A percentile compares a stretch with the other conserved stretches of the same genome.
phyloP scores from a whole-genome alignment of 2,329 filamentous ascomycete species.

The Alternaria viburni region DNA sequence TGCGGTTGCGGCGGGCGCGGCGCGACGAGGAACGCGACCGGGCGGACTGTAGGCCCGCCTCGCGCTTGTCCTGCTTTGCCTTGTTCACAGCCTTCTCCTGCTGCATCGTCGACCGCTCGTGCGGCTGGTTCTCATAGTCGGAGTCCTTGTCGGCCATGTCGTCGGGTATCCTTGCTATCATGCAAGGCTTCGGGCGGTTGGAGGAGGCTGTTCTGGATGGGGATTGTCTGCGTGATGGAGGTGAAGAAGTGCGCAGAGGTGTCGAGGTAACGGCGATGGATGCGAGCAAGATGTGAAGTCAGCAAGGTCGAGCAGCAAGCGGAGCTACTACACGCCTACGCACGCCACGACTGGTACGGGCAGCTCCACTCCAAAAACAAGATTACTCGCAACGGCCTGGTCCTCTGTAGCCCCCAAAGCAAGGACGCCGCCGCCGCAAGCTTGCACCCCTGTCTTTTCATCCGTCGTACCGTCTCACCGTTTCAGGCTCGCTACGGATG shows the following conservation, averaged over 20 bases:
- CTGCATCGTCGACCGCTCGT: slow-evolving; percentile 53
- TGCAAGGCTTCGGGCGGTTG: slow-evolving; percentile 13
- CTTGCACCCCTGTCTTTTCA: slow-evolving; percentile 8
- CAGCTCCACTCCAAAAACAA: slow-evolving; percentile 40
- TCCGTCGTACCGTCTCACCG: not conserved
- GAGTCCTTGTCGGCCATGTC: slow-evolving; percentile 43
- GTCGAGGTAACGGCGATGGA: not conserved
- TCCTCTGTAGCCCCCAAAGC: not conserved
- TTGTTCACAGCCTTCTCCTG: slow-evolving; percentile 55
- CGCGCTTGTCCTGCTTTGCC: slow-evolving; percentile 48
- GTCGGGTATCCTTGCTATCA: slow-evolving; percentile 23
- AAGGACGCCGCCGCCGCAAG: slow-evolving; percentile 14
- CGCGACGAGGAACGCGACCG: slow-evolving; percentile 57
- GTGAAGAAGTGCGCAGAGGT: not conserved
- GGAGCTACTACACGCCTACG: not conserved
- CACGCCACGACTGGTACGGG: slow-evolving; percentile 15
- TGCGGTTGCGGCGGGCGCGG: slow-evolving; percentile 55
- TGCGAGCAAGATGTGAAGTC: slow-evolving; percentile 5
- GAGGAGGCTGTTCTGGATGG: not conserved
- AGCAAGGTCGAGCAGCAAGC: slow-evolving; percentile 19
- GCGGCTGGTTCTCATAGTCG: slow-evolving; percentile 37
- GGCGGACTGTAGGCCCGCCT: slow-evolving; percentile 49
- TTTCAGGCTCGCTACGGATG: slow-evolving; percentile 8
- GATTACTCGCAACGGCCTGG: slow-evolving; percentile 37
- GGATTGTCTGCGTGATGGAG: slow-evolving; percentile 2